Evolutionary conservation across 345 rosid species (phyloP), one percentile per base, ranked within the genome.

Genomic region (Populus simonii): DNA sequence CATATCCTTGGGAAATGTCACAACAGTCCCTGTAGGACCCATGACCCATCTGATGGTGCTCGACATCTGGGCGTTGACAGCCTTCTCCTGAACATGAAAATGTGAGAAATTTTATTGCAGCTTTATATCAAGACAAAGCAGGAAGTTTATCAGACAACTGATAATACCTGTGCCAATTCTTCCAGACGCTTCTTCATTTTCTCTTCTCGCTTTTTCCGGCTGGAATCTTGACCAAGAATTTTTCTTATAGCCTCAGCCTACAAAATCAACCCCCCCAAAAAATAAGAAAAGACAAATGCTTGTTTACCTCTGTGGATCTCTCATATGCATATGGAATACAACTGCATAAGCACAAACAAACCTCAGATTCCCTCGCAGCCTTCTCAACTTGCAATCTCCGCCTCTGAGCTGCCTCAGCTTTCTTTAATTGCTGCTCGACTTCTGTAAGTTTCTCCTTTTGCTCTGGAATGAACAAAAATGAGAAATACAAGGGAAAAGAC

Each of bases 161-260:
- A 59, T 59, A 78, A 59, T 89, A 92, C 97, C 97, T 90, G 95
- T 51, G 91, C 95, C 82, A 92, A 22, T 81, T 93, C 99, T 83
- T 91, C 97, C 69, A 78, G 97, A 31, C 92, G 93, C 82, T 87
- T 92, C 82, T 92, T 93, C 0, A 80, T 88, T 85, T 93, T 90
- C 61, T 88, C 95, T 83, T 91, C 98, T 65, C 92, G 90, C 79
- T 92, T 96, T 94, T 91, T 92, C 86, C 97, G 83, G 82, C 76
- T 87, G 16, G 99, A 94, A 85, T 92, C 97, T 85, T 94, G 98
- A 67, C 98, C 97, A 12, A 94, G 98, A 78, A 96, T 94, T 89
- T 94, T 96, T 72, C 91, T 85, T 39, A 94, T 94, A 74, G 98
- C 99, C 84, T 89, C 97, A 53, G 90, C 97, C 99, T 96, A 82